A percentile compares a stretch with the other conserved stretches of the same genome.
Evolutionary conservation across 2,329 filamentous ascomycete species (phyloP).

Genomic region (Zopfia rhizophila): DNA sequence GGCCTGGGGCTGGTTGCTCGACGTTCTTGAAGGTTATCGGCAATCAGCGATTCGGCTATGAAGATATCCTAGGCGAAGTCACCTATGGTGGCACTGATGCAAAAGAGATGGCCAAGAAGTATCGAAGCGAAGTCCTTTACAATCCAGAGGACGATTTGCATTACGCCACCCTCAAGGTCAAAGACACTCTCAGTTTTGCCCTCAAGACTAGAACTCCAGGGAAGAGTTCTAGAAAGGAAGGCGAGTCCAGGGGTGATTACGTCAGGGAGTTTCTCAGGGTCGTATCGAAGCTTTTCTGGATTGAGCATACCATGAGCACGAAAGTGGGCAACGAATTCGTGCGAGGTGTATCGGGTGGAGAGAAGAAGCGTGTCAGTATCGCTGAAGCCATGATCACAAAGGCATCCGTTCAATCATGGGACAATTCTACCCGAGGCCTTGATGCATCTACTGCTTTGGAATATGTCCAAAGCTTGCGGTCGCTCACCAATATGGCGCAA

Average conservation of each 20-base stretch:
- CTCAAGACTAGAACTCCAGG: slow-evolving; percentile 74
- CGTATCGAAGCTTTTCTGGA: slow-evolving; percentile 76
- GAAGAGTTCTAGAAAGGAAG: slow-evolving; percentile 67
- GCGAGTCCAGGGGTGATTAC: slow-evolving; percentile 70
- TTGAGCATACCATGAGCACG: slow-evolving; percentile 76
- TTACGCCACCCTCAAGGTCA: slow-evolving; percentile 80
- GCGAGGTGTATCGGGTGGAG: slow-evolving; percentile 66
- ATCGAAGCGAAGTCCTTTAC: slow-evolving; percentile 74
- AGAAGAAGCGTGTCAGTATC: slow-evolving; percentile 61
- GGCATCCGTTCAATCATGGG: slow-evolving; percentile 48
- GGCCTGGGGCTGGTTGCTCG: slow-evolving; percentile 76
- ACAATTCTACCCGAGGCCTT: slow-evolving; percentile 76
- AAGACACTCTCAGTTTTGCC: slow-evolving; percentile 78
- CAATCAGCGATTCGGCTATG: slow-evolving; percentile 71
- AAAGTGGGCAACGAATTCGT: slow-evolving; percentile 80
- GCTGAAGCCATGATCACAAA: slow-evolving; percentile 61
- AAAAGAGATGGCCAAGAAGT: slow-evolving; percentile 64
- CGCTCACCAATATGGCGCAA: slow-evolving; percentile 71
- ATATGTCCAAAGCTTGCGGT: slow-evolving; percentile 74
- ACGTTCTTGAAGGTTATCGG: slow-evolving; percentile 76
- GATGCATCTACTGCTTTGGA: slow-evolving; percentile 79
- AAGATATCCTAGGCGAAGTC: slow-evolving; percentile 65
- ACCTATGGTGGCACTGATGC: slow-evolving; percentile 66
- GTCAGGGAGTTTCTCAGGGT: slow-evolving; percentile 71
- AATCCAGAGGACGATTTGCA: slow-evolving; percentile 82